phyloP scores from a whole-genome alignment of 257 asterid genomes.

The Verbena officinalis region DNA sequence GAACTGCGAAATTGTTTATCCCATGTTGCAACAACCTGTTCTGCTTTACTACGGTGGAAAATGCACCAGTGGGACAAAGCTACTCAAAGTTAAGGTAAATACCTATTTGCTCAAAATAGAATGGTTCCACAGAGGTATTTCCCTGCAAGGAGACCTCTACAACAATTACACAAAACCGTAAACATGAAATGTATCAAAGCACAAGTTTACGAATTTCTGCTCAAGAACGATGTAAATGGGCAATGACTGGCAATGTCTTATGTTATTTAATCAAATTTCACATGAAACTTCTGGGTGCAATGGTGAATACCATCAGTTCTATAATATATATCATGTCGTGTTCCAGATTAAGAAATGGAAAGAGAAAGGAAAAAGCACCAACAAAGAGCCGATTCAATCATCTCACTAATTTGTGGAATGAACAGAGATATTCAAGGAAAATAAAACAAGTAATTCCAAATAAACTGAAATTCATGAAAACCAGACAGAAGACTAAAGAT shows the following conservation, averaged over 20 bases:
- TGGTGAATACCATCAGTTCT: not conserved
- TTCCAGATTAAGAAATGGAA: not conserved
- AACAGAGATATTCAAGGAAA: not conserved
- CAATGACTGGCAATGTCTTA: not conserved
- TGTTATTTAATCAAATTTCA: too few species aligned
- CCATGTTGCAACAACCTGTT: constrained; percentile 86
- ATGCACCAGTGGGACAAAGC: constrained; percentile 98
- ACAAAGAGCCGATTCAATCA: not conserved
- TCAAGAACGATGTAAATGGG: not conserved
- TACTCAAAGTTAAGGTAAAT: constrained; percentile 50
- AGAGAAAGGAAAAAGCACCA: not conserved
- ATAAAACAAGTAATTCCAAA: not conserved
- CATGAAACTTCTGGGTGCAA: too few species aligned
- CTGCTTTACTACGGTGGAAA: constrained; percentile 90
- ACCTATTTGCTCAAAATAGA: not conserved
- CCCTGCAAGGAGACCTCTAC: constrained; percentile 12
- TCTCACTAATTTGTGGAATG: not conserved
- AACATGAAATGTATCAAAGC: too few species aligned
- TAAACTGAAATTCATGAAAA: not conserved
- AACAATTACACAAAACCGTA: not conserved
- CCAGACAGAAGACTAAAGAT: not conserved
- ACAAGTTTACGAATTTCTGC: constrained; percentile 12
- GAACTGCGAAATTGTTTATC: constrained; percentile 75
- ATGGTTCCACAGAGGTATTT: not conserved
- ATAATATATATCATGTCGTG: not conserved